These are phyloP conservation scores for Cadophora gregata DNA, from an alignment of 2,329 filamentous ascomycete species.

Conservation along the genomic window DNA sequence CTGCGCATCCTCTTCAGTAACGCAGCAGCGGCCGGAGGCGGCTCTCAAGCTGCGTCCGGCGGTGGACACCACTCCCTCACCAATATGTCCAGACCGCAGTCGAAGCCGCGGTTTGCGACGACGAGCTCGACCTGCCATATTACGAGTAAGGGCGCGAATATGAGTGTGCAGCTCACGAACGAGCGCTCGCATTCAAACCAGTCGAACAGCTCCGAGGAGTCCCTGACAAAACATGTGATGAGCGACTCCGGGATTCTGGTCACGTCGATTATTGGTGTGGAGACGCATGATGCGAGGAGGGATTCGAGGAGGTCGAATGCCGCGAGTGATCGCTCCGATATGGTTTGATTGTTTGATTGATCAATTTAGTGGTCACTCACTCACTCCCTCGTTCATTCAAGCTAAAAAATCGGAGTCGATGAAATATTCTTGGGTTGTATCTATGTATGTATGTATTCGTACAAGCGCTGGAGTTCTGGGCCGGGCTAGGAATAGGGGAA, in stretches of 20 bases:
- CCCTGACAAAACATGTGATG: slow-evolving; percentile 10
- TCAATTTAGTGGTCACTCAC: too few species aligned
- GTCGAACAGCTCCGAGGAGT: slow-evolving; percentile 13
- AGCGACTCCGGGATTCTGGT: slow-evolving; percentile 13
- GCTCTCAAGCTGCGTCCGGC: neutral
- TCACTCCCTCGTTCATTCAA: too few species aligned
- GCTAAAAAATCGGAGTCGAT: too few species aligned
- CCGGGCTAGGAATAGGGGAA: too few species aligned
- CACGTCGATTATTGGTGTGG: slow-evolving; percentile 3
- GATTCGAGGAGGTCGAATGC: slow-evolving; percentile 7
- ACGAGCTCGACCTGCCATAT: slow-evolving; percentile 7
- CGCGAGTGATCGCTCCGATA: neutral
- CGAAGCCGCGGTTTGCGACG: neutral
- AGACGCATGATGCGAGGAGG: slow-evolving; percentile 7
- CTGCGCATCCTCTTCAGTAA: slow-evolving; percentile 34
- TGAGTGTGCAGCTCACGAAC: neutral
- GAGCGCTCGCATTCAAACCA: neutral
- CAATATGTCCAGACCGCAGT: slow-evolving; percentile 8
- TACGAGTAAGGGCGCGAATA: slow-evolving; percentile 7
- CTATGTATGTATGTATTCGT: slow-evolving; percentile 5
- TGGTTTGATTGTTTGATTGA: neutral
- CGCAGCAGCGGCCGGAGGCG: too few species aligned
- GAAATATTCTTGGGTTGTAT: too few species aligned
- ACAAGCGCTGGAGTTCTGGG: slow-evolving; percentile 12
- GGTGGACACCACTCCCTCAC: slow-evolving; percentile 1